A percentile compares a stretch with the other conserved stretches of the same genome.
phyloP scores from a whole-genome alignment of 225 moss, liverwort and hornwort species.

The Pleurozium schreberi region DNA sequence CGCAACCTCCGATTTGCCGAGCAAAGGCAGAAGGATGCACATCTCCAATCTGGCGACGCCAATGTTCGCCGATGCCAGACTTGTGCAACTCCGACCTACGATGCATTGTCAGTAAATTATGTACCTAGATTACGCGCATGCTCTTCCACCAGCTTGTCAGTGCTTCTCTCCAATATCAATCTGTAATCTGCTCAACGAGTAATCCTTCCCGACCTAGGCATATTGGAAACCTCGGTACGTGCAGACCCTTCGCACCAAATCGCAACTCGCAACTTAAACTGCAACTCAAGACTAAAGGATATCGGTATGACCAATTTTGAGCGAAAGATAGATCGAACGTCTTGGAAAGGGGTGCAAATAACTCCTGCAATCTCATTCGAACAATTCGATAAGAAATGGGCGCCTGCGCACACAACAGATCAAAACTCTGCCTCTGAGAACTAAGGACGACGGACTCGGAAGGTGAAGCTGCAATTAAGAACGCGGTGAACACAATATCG shows the following conservation, averaged over 20 bases:
- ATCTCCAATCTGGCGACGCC: constrained; percentile 77
- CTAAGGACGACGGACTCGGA: not conserved
- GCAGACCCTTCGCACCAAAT: not conserved
- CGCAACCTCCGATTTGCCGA: constrained; percentile 78
- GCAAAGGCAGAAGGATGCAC: constrained; percentile 50
- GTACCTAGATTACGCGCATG: not conserved
- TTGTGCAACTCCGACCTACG: constrained; percentile 33
- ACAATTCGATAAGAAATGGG: not conserved
- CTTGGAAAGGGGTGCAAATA: not conserved
- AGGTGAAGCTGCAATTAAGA: not conserved
- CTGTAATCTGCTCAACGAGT: not conserved
- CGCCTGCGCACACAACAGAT: not conserved
- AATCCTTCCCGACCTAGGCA: not conserved
- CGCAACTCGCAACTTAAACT: not conserved
- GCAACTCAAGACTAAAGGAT: not conserved
- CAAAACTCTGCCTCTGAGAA: not conserved
- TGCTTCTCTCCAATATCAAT: not conserved
- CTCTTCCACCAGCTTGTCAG: not conserved
- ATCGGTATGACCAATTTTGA: not conserved
- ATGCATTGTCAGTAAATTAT: constrained; percentile 13
- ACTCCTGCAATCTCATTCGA: not conserved
- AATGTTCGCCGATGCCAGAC: constrained; percentile 63
- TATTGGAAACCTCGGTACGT: not conserved
- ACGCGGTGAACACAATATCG: not conserved
- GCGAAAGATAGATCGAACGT: not conserved